Base-by-base conservation (phyloP, 495 filamentous ascomycete species). In the Polyplosphaeria fusca region DNA sequence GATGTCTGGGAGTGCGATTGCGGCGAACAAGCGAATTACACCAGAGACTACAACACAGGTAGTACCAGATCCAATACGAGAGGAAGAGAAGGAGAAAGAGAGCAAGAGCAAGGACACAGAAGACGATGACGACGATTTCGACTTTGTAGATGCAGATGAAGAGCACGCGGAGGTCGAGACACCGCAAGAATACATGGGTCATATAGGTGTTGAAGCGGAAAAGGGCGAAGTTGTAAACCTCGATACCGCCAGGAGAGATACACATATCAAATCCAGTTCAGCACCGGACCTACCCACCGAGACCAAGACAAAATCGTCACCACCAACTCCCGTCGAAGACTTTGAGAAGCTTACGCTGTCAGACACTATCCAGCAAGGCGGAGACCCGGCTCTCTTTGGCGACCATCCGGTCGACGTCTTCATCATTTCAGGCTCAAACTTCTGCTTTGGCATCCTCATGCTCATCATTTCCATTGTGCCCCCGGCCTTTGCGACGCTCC, bases 381-480 rank as follows among this genome's bases (percentile, higher is more conserved):
- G 67, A n/a, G 73, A 75, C 41, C 69, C 71, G 0, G 68, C 76
- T 9, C 73, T 82, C 5, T 87, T 89, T 68, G 78, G 75, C 38
- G 77, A 86, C 32, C 56, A 69, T 51, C 80, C 84, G 1, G 82
- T 90, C 39, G 91, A 97, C 68, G 74, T 86, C 42, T 97, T 96
- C 64, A 81, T 95, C 20, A 87, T 94, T 66, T 91, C 90, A 3
- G 92, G 91, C 1, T 80, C 84, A 3, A 91, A 86, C 60, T 85
- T 95, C 64, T 95, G 89, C 64, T 96, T 91, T 55, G 93, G 93
- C 11, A 76, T 94, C 32, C 76, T 98, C 0, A 78, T 93, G 1
- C 73, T 96, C 2, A 75, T 98, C 30, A 82, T 97, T 14, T 90
- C 89, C 24, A 87, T 96, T 79, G 81, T 98, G 0, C 94, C 93